phyloP scores from a whole-genome alignment of 352 stramenopile species.

The Peronosclerospora sorghi region DNA sequence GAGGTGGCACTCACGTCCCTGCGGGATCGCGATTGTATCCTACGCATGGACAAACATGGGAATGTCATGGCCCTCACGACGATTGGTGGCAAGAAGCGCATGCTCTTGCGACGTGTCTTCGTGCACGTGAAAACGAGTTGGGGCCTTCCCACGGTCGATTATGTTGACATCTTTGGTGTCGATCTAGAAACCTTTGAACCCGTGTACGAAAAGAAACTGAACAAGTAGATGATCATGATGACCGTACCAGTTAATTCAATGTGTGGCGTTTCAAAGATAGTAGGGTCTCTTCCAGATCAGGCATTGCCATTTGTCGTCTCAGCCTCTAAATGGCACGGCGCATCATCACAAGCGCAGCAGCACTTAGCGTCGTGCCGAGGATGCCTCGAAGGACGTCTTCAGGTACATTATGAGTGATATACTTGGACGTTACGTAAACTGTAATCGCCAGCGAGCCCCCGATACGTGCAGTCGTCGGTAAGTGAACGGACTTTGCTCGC shows the following conservation, averaged over 20 bases:
- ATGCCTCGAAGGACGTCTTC: slow-evolving; percentile 65
- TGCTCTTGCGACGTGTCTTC: slow-evolving; percentile 66
- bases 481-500: slow-evolving; percentile 63
- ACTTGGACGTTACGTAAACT: slow-evolving; percentile 77
- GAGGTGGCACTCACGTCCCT: slow-evolving; percentile 45
- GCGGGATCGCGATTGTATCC: slow-evolving; percentile 50
- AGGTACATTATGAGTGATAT: slow-evolving; percentile 64
- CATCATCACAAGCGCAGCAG: slow-evolving; percentile 74
- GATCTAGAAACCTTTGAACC: slow-evolving; percentile 41
- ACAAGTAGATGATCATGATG: slow-evolving; percentile 33
- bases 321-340: slow-evolving; percentile 53
- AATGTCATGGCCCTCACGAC: slow-evolving; percentile 51
- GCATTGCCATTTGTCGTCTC: too few relatives aligned
- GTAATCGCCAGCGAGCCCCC: slow-evolving; percentile 46
- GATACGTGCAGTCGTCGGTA: slow-evolving; percentile 58
- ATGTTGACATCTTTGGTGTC: slow-evolving; percentile 74
- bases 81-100: slow-evolving; percentile 52
- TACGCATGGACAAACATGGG: slow-evolving; percentile 46
- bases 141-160: slow-evolving; percentile 73
- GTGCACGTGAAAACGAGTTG: slow-evolving; percentile 78
- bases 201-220: slow-evolving; percentile 81
- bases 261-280: too few relatives aligned
- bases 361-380: slow-evolving; percentile 55
- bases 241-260: too few relatives aligned
- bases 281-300: too few relatives aligned